phyloP scores from a whole-genome alignment of 805 yeast species.

The Candida golubevii region DNA sequence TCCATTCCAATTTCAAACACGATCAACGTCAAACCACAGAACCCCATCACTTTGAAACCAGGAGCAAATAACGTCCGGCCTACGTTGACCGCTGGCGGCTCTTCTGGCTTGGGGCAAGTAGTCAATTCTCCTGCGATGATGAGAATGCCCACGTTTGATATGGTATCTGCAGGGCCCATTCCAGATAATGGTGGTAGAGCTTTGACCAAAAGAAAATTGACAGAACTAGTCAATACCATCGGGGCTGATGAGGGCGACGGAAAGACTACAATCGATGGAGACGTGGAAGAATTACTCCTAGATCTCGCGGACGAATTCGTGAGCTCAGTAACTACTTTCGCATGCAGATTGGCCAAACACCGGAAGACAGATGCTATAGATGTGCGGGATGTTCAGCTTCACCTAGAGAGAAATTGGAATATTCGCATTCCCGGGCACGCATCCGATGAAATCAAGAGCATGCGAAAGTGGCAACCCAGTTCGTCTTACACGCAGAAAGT shows the following conservation, averaged over 20 bases:
- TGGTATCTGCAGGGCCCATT: constrained; percentile 35
- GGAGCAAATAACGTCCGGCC: constrained; percentile 55
- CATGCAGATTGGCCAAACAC: constrained; percentile 92
- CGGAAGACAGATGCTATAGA: constrained; percentile 85
- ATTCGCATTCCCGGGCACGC: constrained; percentile 91
- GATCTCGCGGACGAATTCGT: constrained; percentile 97
- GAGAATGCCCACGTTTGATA: constrained; percentile 76
- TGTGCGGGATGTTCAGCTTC: constrained; percentile 85
- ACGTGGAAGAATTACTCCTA: constrained; percentile 83
- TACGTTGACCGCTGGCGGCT: constrained; percentile 78
- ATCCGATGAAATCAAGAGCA: constrained; percentile 81
- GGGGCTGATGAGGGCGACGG: constrained; percentile 89
- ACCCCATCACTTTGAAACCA: constrained; percentile 60
- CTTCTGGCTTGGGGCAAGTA: constrained; percentile 58
- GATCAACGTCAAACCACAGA: constrained; percentile 60
- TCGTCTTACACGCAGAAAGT: constrained; percentile 60
- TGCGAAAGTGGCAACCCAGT: constrained; percentile 69
- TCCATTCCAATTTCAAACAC: constrained; percentile 69
- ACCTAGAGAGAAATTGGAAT: constrained; percentile 91
- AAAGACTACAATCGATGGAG: constrained; percentile 88
- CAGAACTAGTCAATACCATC: constrained; percentile 78
- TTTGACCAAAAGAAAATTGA: constrained; percentile 80
- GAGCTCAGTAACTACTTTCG: constrained; percentile 83
- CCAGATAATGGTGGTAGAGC: constrained; percentile 71
- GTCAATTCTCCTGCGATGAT: constrained; percentile 71